Evolutionary conservation across 1,139 yeast genomes (phyloP).

Genomic region (Pichia sp.): DNA sequence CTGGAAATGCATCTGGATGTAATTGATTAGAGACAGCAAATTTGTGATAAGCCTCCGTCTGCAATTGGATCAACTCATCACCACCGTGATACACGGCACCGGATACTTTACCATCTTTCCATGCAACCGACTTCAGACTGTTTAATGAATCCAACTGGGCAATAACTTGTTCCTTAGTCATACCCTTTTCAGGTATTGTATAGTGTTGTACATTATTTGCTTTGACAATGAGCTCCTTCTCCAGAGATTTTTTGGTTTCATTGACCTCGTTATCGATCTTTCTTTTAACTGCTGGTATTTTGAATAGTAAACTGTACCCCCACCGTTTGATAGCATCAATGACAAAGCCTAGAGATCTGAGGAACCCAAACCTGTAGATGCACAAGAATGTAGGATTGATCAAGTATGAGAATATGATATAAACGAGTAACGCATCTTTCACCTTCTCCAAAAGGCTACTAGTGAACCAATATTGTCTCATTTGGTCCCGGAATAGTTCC

Average conservation of each 20-base stretch:
- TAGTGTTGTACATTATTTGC: conserved; percentile 40
- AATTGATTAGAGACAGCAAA: conserved; percentile 88
- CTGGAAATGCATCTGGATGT: conserved; percentile 97
- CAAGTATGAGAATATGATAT: conserved; percentile 1
- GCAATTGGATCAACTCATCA: conserved; percentile 59
- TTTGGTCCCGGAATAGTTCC: too few relatives aligned
- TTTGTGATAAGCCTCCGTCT: conserved; percentile 65
- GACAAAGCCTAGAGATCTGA: conserved; percentile 5
- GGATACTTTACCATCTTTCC: conserved; percentile 80
- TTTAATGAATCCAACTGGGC: conserved; percentile 39
- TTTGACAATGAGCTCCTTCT: conserved; percentile 47
- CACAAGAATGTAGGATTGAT: conserved; percentile 3
- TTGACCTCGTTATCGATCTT: conserved; percentile 57
- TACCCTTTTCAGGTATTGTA: conserved; percentile 51
- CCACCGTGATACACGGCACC: conserved; percentile 99
- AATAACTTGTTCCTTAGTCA: conserved; percentile 37
- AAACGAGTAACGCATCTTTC: conserved; percentile 8
- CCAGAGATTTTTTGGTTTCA: conserved; percentile 42
- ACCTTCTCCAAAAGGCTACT: conserved; percentile 1
- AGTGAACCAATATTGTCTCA: conserved; percentile 1
- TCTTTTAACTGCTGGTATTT: conserved; percentile 46
- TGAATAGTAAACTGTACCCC: conserved; percentile 28
- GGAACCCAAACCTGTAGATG: conserved; percentile 21
- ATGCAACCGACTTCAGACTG: conserved; percentile 39
- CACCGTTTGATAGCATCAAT: conserved; percentile 6